Conservation (phyloP, 805 yeast genomes). For the Myxozyma neotropica region DNA sequence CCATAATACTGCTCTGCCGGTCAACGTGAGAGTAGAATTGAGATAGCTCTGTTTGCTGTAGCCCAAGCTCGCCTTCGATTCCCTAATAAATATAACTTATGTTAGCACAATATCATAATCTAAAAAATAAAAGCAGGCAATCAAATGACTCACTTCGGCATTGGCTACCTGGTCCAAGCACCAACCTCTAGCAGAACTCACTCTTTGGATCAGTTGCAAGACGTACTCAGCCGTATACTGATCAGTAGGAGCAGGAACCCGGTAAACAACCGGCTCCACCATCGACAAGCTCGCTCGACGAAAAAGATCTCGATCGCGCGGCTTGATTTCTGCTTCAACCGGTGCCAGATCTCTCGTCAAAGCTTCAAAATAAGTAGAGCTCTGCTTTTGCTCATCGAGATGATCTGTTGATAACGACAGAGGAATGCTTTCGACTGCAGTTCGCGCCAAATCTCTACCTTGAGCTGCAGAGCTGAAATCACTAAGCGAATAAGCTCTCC, state of each 20-base stretch:
- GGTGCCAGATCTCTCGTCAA: neutral
- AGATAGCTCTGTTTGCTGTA: slow-evolving; percentile 14
- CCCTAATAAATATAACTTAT: no score
- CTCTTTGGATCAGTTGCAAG: neutral
- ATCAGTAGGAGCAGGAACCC: neutral
- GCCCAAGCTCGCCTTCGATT: neutral
- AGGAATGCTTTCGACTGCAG: neutral
- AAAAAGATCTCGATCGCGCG: neutral
- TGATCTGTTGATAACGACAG: neutral
- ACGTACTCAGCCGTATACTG: neutral
- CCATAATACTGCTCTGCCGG: neutral
- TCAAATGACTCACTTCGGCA: slow-evolving; percentile 24
- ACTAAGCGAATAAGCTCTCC: neutral
- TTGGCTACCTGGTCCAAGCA: slow-evolving; percentile 7
- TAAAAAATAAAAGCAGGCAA: neutral
- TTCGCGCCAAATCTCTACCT: neutral
- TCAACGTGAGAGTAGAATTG: slow-evolving; percentile 31
- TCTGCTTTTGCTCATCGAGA: neutral
- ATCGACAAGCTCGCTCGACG: neutral
- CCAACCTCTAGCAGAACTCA: neutral
- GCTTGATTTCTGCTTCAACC: neutral
- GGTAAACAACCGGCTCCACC: neutral
- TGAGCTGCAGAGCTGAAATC: neutral
- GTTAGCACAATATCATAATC: no score
- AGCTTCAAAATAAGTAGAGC: neutral